These are phyloP conservation scores for Chytridium lagenaria DNA, from an alignment of 371 early-diverging fungal genomes.

Conservation along the genomic window DNA sequence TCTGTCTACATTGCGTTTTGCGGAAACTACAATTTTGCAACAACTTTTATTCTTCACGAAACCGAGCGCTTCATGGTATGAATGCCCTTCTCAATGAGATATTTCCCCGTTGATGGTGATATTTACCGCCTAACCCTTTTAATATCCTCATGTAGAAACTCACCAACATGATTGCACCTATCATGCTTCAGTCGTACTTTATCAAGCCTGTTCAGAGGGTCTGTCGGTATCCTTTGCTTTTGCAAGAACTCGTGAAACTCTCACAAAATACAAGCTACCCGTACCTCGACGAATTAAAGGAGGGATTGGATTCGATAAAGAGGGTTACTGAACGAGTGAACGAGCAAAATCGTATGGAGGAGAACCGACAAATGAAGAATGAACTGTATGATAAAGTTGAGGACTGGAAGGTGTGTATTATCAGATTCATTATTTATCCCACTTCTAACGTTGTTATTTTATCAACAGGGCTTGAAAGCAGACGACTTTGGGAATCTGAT, in stretches of 20 bases:
- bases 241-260: constrained; percentile 82
- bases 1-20: constrained; percentile 93
- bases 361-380: constrained; percentile 77
- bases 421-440: not conserved
- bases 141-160: constrained; percentile 7
- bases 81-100: too few relatives aligned
- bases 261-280: constrained; percentile 67
- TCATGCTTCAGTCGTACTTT: constrained; percentile 86
- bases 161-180: constrained; percentile 74
- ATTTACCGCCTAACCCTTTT: not conserved
- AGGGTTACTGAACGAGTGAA: constrained; percentile 92
- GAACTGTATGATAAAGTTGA: constrained; percentile 82
- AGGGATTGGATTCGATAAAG: constrained; percentile 81
- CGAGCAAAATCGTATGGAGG: constrained; percentile 87
- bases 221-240: constrained; percentile 94
- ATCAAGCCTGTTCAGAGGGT: constrained; percentile 98
- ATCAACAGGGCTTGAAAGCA: constrained; percentile 62
- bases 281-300: constrained; percentile 74
- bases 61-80: constrained; percentile 51
- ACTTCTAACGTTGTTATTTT: not conserved
- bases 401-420: constrained; percentile 70
- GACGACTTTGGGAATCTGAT: constrained; percentile 81
- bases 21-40: constrained; percentile 86
- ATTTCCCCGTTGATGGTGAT: too few relatives aligned
- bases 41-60: constrained; percentile 66